These are phyloP conservation scores for Eucalyptus lansdowneana DNA, from an alignment of 345 rosid species.

Conservation along the genomic window DNA sequence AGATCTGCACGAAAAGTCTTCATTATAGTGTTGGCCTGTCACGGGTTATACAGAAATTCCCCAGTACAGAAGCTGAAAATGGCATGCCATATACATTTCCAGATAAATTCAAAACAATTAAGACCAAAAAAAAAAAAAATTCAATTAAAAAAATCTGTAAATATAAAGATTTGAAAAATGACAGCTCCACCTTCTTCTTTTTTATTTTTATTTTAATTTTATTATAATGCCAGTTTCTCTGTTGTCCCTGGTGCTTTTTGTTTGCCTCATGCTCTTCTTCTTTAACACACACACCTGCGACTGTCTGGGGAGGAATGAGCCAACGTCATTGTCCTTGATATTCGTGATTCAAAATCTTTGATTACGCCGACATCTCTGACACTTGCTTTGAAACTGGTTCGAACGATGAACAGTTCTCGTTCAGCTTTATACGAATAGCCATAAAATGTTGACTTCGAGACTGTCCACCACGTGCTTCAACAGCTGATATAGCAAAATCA, in stretches of 20 bases:
- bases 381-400: not conserved
- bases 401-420: not conserved
- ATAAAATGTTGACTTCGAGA: not conserved
- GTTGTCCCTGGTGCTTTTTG: not conserved
- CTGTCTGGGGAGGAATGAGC: not conserved
- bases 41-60: not conserved
- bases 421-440: not conserved
- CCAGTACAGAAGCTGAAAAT: not conserved
- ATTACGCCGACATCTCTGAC: not conserved
- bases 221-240: not conserved
- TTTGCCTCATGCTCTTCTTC: not conserved
- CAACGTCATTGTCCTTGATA: not conserved
- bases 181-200: not conserved
- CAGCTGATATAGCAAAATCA: not conserved
- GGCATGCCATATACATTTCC: not conserved
- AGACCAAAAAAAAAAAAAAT: not conserved
- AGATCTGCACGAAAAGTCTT: not conserved
- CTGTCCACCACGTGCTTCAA: not conserved
- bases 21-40: not conserved
- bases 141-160: not conserved
- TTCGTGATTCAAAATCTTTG: not conserved
- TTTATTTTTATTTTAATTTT: too few species aligned
- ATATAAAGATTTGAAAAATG: not conserved
- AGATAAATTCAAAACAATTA: not conserved
- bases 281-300: not conserved